Evolutionary conservation across 495 filamentous ascomycete species (phyloP).

Genomic region (Penicillium cosmopolitanum): DNA sequence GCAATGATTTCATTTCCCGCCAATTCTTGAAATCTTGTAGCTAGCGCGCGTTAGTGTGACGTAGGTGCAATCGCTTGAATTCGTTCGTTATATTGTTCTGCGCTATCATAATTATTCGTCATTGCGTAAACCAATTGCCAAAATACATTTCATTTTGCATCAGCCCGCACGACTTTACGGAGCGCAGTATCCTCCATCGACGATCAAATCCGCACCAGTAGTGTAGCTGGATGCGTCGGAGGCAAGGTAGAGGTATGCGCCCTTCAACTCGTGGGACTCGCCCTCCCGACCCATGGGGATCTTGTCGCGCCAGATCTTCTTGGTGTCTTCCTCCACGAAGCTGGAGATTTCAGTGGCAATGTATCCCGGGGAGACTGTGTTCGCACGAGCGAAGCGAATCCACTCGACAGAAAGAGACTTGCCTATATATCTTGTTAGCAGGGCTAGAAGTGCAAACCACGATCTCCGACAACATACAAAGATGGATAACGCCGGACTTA

Average conservation of each 20-base stretch:
- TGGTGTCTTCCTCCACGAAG: conserved; percentile 71
- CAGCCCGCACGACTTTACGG: neutral
- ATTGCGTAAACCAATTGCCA: neutral
- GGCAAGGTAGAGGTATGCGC: conserved; percentile 85
- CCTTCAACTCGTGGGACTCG: conserved; percentile 76
- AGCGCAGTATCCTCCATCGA: conserved; percentile 63
- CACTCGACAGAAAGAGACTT: conserved; percentile 84
- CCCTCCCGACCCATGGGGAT: conserved; percentile 73
- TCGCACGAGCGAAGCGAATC: conserved; percentile 81
- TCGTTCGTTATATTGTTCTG: neutral
- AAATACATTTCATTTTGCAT: neutral
- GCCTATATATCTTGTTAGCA: conserved; percentile 39
- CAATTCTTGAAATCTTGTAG: no score
- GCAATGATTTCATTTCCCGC: no score
- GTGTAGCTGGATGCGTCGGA: conserved; percentile 84
- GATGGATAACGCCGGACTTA: conserved; percentile 82
- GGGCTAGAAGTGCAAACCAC: neutral
- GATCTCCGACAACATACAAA: conserved; percentile 57
- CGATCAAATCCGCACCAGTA: conserved; percentile 73
- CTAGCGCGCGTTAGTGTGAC: neutral
- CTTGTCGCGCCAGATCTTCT: conserved; percentile 76
- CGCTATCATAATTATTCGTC: conserved; percentile 1
- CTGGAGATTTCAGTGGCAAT: conserved; percentile 81
- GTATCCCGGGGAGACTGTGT: conserved; percentile 84
- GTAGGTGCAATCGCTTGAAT: neutral